These are phyloP conservation scores for Pythium rishiriense DNA, from an alignment of 352 stramenopile genomes.

Conservation along the genomic window DNA sequence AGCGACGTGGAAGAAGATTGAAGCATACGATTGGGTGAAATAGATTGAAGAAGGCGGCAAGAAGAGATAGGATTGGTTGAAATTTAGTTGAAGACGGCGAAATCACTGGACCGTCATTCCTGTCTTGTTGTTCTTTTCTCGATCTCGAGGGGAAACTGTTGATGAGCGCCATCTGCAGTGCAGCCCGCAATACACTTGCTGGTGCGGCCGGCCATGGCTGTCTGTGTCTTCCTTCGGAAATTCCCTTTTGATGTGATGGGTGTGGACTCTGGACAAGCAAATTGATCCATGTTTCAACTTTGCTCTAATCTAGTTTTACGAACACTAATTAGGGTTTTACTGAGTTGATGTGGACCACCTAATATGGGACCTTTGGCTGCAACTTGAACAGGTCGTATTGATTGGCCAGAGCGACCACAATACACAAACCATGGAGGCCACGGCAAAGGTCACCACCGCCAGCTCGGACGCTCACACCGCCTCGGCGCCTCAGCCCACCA, in stretches of 20 bases:
- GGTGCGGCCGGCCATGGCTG: too few relatives aligned
- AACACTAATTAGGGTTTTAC: not conserved
- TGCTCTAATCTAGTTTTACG: not conserved
- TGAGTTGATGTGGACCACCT: not conserved
- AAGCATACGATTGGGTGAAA: slow-evolving; percentile 20
- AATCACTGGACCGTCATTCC: not conserved
- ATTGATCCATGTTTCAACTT: not conserved
- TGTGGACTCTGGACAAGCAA: too few relatives aligned
- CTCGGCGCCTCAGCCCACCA: not conserved
- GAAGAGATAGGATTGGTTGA: slow-evolving; percentile 14
- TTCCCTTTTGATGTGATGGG: too few relatives aligned
- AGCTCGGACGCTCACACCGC: not conserved
- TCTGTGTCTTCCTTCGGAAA: not conserved
- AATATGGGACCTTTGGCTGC: not conserved
- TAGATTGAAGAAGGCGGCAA: not conserved
- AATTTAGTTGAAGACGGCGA: not conserved
- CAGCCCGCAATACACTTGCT: too few relatives aligned
- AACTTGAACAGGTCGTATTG: slow-evolving; percentile 5
- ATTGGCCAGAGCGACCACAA: not conserved
- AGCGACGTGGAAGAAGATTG: slow-evolving; percentile 3
- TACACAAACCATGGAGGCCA: not conserved
- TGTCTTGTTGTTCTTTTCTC: too few relatives aligned
- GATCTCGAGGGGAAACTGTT: too few relatives aligned
- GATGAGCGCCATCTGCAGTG: too few relatives aligned
- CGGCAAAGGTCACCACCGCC: slow-evolving; percentile 11